Conservation (phyloP, 2,329 filamentous ascomycete genomes). For the Ophiostoma sp. region DNA sequence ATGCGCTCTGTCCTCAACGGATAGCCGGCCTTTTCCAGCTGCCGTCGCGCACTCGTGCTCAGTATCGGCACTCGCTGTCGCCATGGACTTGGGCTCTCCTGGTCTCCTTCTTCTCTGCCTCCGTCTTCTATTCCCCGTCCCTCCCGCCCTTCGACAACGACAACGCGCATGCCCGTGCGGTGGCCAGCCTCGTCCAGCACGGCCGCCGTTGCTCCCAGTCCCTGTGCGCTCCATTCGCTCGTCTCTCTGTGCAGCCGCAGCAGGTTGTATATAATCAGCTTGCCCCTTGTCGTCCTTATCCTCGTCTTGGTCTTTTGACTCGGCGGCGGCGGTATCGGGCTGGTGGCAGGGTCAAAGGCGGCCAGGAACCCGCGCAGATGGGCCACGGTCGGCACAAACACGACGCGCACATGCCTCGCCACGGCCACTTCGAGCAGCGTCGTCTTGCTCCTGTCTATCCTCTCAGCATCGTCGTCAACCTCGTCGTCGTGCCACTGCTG, state of each 20-base stretch:
- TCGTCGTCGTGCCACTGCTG: constrained; percentile 42
- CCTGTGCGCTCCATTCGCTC: constrained; percentile 71
- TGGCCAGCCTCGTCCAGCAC: constrained; percentile 56
- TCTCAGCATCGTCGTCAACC: constrained; percentile 22
- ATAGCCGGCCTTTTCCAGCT: constrained; percentile 26
- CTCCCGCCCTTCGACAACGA: constrained; percentile 43
- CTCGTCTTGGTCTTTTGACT: not conserved
- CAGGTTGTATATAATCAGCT: constrained; percentile 59
- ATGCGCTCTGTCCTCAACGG: constrained; percentile 32
- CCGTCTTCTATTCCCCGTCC: constrained; percentile 35
- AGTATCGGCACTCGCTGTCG: constrained; percentile 37
- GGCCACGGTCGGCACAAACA: constrained; percentile 70
- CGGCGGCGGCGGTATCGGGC: constrained; percentile 38
- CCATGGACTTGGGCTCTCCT: not conserved
- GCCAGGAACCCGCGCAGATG: constrained; percentile 73
- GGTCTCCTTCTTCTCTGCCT: not conserved
- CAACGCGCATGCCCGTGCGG: constrained; percentile 41
- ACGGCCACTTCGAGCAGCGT: constrained; percentile 65
- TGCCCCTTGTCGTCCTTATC: constrained; percentile 19
- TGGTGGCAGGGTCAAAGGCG: constrained; percentile 42
- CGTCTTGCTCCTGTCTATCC: constrained; percentile 46
- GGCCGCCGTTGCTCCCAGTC: constrained; percentile 58
- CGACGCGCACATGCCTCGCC: constrained; percentile 62
- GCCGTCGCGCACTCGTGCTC: constrained; percentile 39
- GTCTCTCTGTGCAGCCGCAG: constrained; percentile 61